Conservation (phyloP, 192 early-diverging fungal genomes). For the Diversispora epigaea region DNA sequence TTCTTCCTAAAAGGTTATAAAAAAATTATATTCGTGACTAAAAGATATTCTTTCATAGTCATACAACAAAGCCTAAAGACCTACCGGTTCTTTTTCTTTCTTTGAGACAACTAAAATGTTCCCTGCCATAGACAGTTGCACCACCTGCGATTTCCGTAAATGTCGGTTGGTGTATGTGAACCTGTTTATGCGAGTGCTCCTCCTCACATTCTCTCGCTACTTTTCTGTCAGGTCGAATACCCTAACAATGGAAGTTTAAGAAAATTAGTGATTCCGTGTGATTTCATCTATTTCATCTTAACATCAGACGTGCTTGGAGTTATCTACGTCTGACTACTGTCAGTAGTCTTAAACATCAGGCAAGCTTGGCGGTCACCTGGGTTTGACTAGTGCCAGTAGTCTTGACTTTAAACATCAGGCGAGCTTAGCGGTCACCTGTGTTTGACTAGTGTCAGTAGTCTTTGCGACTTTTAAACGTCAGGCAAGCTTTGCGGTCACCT, state of each 20-base stretch:
- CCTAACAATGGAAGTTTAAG: background rate
- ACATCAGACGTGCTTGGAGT: background rate
- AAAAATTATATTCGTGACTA: no score
- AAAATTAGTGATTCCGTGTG: background rate
- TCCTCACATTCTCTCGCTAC: background rate
- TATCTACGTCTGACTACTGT: background rate
- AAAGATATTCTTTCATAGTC: no score
- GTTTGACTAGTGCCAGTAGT: constrained; percentile 7
- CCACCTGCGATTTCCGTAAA: background rate
- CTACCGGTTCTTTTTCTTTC: background rate
- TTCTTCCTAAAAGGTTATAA: no score
- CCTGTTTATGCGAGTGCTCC: background rate
- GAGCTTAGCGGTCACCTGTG: background rate
- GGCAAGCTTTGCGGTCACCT: constrained; percentile 9
- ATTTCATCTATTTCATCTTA: background rate
- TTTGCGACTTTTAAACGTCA: constrained; percentile 20
- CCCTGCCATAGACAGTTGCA: background rate
- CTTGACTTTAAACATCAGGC: constrained; percentile 15
- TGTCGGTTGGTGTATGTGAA: constrained; percentile 8
- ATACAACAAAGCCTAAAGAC: background rate
- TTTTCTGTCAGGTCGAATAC: constrained; percentile 1
- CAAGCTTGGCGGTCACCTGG: constrained; percentile 1
- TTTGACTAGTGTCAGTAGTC: constrained; percentile 3
- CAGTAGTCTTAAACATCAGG: constrained; percentile 15
- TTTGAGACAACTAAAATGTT: background rate